These are phyloP conservation scores for Pseudonitzschia multistriata DNA, from an alignment of 108 stramenopile genomes.

Conservation along the genomic window DNA sequence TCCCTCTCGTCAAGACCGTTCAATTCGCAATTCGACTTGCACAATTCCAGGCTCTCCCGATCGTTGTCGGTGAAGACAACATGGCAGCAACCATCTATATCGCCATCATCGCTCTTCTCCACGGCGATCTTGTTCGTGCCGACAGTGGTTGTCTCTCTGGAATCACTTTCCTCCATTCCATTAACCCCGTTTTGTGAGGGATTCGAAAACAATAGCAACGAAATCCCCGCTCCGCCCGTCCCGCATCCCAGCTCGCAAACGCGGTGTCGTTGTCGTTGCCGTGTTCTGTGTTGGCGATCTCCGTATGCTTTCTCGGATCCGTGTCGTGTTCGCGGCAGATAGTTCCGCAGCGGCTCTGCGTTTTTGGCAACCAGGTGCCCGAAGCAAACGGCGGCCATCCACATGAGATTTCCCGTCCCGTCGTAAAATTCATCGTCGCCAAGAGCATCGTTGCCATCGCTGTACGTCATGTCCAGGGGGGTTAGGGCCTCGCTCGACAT, in stretches of 20 bases:
- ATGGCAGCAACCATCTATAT: neutral
- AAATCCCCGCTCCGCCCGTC: slow-evolving; percentile 46
- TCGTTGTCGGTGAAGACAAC: slow-evolving; percentile 48
- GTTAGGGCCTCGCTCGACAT: slow-evolving; percentile 21
- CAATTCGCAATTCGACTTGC: slow-evolving; percentile 37
- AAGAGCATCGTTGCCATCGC: neutral
- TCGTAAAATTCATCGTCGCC: slow-evolving; percentile 30
- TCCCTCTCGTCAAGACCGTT: slow-evolving; percentile 17
- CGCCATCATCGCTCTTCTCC: neutral
- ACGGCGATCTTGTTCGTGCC: neutral
- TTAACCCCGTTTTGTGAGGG: neutral
- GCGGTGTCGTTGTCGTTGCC: neutral
- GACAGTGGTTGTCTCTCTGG: neutral
- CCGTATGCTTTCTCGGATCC: neutral
- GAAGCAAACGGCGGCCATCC: slow-evolving; percentile 27
- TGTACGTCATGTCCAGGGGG: slow-evolving; percentile 29
- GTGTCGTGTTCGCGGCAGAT: neutral
- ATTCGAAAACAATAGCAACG: slow-evolving; percentile 23
- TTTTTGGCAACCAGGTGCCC: slow-evolving; percentile 8
- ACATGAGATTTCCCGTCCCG: slow-evolving; percentile 30
- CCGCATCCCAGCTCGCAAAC: slow-evolving; percentile 55
- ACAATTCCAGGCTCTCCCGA: slow-evolving; percentile 34
- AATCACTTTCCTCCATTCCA: neutral
- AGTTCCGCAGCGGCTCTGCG: neutral
- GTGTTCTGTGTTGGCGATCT: neutral